phyloP scores from a whole-genome alignment of 495 filamentous ascomycete species.

The Hyaloscypha hepaticicola region DNA sequence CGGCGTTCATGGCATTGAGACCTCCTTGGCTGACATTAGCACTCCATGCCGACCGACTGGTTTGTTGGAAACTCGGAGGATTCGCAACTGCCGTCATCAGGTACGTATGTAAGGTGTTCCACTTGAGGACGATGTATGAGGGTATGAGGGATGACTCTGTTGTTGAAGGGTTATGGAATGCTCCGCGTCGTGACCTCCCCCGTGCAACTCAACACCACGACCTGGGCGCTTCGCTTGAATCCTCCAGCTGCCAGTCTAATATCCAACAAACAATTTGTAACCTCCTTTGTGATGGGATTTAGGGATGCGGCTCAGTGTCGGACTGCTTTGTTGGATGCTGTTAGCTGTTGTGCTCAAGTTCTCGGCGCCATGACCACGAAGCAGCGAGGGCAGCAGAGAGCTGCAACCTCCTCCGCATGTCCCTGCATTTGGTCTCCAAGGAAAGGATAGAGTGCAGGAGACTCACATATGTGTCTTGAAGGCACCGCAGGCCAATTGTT shows the following conservation, averaged over 20 bases:
- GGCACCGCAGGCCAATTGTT: conserved; percentile 22
- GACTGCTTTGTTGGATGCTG: conserved; percentile 18
- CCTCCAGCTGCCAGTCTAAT: background rate
- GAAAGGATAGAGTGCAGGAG: background rate
- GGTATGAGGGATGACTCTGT: conserved; percentile 26
- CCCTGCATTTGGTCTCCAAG: background rate
- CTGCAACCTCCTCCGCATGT: background rate
- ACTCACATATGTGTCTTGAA: conserved; percentile 20
- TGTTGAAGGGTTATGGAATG: conserved; percentile 12
- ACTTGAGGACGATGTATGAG: conserved; percentile 19
- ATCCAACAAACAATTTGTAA: background rate
- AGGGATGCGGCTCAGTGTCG: conserved; percentile 4
- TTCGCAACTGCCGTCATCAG: conserved; percentile 96
- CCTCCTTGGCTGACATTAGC: conserved; percentile 73
- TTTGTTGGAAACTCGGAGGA: conserved; percentile 80
- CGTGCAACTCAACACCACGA: conserved; percentile 18
- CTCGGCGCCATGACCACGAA: conserved; percentile 21
- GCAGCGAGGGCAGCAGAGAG: conserved; percentile 10
- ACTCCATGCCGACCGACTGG: conserved; percentile 63
- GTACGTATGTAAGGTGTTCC: conserved; percentile 31
- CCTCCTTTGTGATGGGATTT: conserved; percentile 1
- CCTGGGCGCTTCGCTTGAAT: conserved; percentile 19
- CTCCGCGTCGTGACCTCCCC: conserved; percentile 18
- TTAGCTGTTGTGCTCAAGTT: conserved; percentile 22
- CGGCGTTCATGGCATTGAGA: conserved; percentile 76